A percentile compares a stretch with the other conserved stretches of the same genome.
These are phyloP conservation scores for Vigna angularis DNA, from an alignment of 306 rosid species.

Conservation along the genomic window DNA sequence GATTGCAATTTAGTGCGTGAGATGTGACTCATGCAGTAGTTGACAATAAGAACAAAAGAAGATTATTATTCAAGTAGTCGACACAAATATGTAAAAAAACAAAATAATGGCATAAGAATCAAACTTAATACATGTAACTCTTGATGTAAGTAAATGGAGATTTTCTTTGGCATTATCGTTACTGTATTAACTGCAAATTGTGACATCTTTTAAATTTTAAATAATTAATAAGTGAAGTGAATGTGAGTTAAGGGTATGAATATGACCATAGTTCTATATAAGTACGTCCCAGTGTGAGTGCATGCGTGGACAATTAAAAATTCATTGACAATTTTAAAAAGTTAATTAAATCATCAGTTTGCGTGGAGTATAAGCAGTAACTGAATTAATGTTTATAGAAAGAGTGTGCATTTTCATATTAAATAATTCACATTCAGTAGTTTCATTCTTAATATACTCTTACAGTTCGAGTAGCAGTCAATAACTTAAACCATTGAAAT, in stretches of 20 bases:
- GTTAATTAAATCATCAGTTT: background rate
- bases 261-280: background rate
- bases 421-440: background rate
- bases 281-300: background rate
- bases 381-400: background rate
- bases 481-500: too few species aligned
- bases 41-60: background rate
- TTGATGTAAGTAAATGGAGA: background rate
- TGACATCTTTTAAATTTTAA: background rate
- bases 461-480: too few species aligned
- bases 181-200: background rate
- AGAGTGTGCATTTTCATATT: background rate
- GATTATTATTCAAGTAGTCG: slow-evolving; percentile 2
- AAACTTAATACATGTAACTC: background rate
- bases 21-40: background rate
- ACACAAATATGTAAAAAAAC: background rate
- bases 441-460: background rate
- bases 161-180: background rate
- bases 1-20: background rate
- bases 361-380: background rate
- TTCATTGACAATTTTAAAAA: background rate
- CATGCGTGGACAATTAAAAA: background rate
- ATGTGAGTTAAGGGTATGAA: background rate
- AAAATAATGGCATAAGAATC: background rate
- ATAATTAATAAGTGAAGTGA: background rate